Conservation (phyloP, 148 eudicot genomes). For the Vaccinium vitisidaea region DNA sequence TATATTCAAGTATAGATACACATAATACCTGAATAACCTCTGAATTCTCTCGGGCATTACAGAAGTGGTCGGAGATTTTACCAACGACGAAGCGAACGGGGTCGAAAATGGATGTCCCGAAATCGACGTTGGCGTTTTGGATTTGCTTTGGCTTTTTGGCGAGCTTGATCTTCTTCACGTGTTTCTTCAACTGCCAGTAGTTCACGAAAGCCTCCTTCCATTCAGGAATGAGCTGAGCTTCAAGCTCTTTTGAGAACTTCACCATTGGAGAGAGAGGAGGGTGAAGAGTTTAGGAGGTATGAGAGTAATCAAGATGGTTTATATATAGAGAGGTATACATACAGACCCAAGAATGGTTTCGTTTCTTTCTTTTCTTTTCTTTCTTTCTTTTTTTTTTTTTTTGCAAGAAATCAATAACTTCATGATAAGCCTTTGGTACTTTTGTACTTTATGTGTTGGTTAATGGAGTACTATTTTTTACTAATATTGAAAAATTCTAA, state of each 20-base stretch:
- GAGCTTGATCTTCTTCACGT: conserved; percentile 67
- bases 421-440: too few species aligned
- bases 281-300: conserved; percentile 8
- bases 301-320: neutral
- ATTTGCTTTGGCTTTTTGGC: conserved; percentile 44
- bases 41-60: neutral
- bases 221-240: conserved; percentile 92
- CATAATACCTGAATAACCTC: conserved; percentile 41
- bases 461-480: too few species aligned
- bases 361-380: too few species aligned
- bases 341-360: too few species aligned
- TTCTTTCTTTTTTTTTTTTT: too few species aligned
- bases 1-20: neutral
- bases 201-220: conserved; percentile 88
- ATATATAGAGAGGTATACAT: conserved; percentile 11
- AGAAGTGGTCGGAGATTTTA: conserved; percentile 22
- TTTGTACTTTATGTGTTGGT: too few species aligned
- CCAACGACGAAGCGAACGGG: conserved; percentile 34
- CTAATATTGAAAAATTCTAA: too few species aligned
- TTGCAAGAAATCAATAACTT: too few species aligned
- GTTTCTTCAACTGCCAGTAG: conserved; percentile 86
- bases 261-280: conserved; percentile 47
- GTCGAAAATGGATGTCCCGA: conserved; percentile 55
- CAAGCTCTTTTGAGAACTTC: conserved; percentile 91
- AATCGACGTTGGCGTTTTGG: conserved; percentile 23